Evolutionary conservation across 23 red algal genomes (phyloP).

Genomic region (Pyropia yezoensis): DNA sequence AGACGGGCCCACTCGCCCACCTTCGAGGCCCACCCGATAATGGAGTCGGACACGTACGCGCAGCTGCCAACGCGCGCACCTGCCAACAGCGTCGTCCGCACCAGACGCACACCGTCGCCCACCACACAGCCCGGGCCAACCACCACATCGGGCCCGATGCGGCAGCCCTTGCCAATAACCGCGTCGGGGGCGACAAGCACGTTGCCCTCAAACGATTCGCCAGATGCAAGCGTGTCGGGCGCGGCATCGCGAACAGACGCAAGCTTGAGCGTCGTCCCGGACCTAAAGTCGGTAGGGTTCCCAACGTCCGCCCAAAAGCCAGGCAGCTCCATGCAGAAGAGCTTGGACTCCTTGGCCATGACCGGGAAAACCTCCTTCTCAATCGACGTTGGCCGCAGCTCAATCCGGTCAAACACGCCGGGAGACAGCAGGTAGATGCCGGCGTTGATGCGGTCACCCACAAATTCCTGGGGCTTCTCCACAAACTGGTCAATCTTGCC

Average conservation of each 20-base stretch:
- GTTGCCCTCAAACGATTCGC: constrained; percentile 64
- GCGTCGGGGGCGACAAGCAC: constrained; percentile 78
- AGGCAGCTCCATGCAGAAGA: constrained; percentile 84
- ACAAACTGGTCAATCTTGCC: constrained; percentile 88
- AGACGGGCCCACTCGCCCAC: constrained; percentile 90
- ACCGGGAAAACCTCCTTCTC: constrained; percentile 95
- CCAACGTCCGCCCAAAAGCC: constrained; percentile 98
- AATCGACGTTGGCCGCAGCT: constrained; percentile 81
- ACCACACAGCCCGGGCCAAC: constrained; percentile 78
- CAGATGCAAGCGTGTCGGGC: constrained; percentile 33
- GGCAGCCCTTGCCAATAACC: constrained; percentile 43
- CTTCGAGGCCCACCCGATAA: constrained; percentile 79
- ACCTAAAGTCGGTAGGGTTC: constrained; percentile 85
- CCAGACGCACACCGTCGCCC: constrained; percentile 74
- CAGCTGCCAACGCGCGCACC: constrained; percentile 49
- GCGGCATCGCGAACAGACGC: constrained; percentile 18
- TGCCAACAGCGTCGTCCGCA: constrained; percentile 40
- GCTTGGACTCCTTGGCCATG: constrained; percentile 69
- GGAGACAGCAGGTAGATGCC: constrained; percentile 92
- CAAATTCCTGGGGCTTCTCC: constrained; percentile 85
- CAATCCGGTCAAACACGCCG: constrained; percentile 65
- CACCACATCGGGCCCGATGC: constrained; percentile 91
- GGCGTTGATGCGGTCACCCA: constrained; percentile 86
- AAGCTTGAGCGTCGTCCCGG: constrained; percentile 61
- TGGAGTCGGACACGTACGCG: constrained; percentile 59